A percentile compares a stretch with the other conserved stretches of the same genome.
Evolutionary conservation across 176 grass and related monocot genomes (phyloP).

Genomic region (Stipa capillata): DNA sequence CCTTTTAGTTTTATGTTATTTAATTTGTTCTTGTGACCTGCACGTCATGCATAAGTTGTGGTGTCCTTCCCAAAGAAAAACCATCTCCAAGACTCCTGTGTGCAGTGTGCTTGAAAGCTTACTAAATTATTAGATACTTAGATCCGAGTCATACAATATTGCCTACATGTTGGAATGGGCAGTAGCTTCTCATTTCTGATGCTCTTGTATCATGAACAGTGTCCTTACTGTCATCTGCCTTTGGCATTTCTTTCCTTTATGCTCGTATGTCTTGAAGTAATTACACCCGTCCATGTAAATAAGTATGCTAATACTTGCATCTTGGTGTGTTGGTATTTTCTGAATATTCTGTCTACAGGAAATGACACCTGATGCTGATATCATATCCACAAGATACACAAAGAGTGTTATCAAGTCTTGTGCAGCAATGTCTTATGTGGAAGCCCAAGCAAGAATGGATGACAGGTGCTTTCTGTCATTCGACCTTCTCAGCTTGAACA

Average conservation of each 20-base stretch:
- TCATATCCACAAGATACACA: constrained; percentile 77
- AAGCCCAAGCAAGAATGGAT: constrained; percentile 99
- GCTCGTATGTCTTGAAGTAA: not conserved
- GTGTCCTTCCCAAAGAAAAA: not conserved
- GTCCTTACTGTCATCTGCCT: not conserved
- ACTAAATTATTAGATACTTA: not conserved
- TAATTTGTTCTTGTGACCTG: not conserved
- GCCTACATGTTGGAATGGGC: not conserved
- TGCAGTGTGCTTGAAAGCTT: not conserved
- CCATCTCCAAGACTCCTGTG: not conserved
- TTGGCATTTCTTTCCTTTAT: not conserved
- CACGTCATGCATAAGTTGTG: not conserved
- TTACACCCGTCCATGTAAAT: not conserved
- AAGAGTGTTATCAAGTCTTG: constrained; percentile 96
- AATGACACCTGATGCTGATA: constrained; percentile 88
- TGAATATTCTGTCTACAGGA: constrained; percentile 42
- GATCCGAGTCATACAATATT: not conserved
- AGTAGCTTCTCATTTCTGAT: not conserved
- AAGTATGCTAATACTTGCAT: not conserved
- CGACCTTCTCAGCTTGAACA: constrained; percentile 6
- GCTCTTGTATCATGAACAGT: not conserved
- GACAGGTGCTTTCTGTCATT: constrained; percentile 54
- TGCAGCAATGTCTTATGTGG: constrained; percentile 97
- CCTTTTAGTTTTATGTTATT: not conserved
- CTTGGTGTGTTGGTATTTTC: constrained; percentile 10